Percentiles rank a stretch among this genome's conserved stretches.
phyloP scores from a whole-genome alignment of 2,329 filamentous ascomycete species.

The Talaromyces sp. region DNA sequence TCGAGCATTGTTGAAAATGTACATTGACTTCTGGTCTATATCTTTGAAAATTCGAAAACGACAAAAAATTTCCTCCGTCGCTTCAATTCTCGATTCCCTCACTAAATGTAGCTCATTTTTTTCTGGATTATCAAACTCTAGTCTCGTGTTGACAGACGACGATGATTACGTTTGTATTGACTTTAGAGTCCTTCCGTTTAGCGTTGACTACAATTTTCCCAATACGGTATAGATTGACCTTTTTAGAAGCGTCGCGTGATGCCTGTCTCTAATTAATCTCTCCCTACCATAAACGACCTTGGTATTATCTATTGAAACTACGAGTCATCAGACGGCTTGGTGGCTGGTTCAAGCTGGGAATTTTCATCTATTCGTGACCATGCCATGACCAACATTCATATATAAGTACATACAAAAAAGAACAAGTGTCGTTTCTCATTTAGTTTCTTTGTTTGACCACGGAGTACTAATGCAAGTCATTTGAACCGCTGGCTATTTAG shows the following conservation, averaged over 20 bases:
- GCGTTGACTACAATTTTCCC: background rate
- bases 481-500: background rate
- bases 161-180: background rate
- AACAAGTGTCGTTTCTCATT: conserved; percentile 1
- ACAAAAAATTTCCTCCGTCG: background rate
- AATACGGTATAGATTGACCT: background rate
- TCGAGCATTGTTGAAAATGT: background rate
- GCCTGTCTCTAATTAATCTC: background rate
- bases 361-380: background rate
- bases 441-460: background rate
- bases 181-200: background rate
- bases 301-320: background rate
- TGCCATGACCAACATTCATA: background rate
- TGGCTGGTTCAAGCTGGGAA: background rate
- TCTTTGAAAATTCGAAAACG: background rate
- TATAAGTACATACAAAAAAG: background rate
- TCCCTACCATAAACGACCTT: background rate
- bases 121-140: background rate
- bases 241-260: background rate
- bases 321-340: background rate
- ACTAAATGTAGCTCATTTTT: background rate
- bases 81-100: background rate
- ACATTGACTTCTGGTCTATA: conserved; percentile 1
- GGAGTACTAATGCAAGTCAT: background rate
- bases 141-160: background rate